These are phyloP conservation scores for Paecilomyces formosus DNA, from an alignment of 2,329 filamentous ascomycete species.

Conservation along the genomic window DNA sequence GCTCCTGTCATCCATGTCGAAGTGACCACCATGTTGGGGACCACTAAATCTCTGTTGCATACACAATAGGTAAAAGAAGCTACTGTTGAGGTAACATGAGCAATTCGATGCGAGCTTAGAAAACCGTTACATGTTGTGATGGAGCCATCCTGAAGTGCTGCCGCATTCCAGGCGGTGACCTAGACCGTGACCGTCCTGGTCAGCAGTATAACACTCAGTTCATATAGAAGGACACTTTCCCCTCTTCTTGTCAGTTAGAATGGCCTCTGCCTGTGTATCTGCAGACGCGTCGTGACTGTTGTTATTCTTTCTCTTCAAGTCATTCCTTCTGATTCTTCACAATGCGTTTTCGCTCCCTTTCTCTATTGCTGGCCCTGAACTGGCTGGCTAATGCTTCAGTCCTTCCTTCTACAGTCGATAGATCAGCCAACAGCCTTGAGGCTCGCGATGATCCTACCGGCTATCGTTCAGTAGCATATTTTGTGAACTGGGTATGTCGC, in stretches of 20 bases:
- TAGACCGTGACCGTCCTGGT: background rate
- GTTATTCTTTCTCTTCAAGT: background rate
- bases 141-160: background rate
- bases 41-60: background rate
- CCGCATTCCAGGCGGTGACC: background rate
- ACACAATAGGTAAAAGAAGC: background rate
- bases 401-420: background rate
- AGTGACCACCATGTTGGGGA: background rate
- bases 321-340: background rate
- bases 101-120: background rate
- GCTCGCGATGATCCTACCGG: slow-evolving; percentile 4
- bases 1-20: background rate
- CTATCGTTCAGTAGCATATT: slow-evolving; percentile 35
- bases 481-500: slow-evolving; percentile 37
- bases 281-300: background rate
- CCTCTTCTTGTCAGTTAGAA: background rate
- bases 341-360: background rate
- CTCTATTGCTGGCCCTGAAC: background rate
- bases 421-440: background rate
- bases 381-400: slow-evolving; percentile 1
- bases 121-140: background rate
- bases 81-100: background rate
- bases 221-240: background rate
- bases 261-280: background rate
- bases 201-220: background rate